Base-by-base conservation (phyloP, 2,329 filamentous ascomycete genomes). In the Exophiala mesophila region DNA sequence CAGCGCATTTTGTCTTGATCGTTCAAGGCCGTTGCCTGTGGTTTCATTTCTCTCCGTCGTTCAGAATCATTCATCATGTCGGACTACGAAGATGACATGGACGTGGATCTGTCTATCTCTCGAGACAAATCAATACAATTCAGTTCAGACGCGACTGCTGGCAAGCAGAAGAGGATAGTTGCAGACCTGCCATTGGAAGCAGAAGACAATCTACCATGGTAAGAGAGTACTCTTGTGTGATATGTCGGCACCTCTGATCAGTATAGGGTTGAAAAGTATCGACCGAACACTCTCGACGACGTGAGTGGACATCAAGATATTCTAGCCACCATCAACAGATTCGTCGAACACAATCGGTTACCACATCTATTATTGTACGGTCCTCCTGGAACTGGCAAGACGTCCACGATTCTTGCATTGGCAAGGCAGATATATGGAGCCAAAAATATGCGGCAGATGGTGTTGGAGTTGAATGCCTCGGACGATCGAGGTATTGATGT, bases 401-500 rank as follows among this genome's bases (percentile, higher is more conserved):
- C 92, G 0, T 97, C 90, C 4, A 98, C 92, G 2, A 86, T 97
- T 50, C 79, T 98, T 29, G 92, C 92, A 0, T 82, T 98, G 30
- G 89, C 92, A 23, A 80, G 92, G 39, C 81, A 86, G 47, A 97
- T 98, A 65, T 98, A 98, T 61, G 92, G 92, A 39, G 69, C 73
- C 45, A 83, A 86, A 52, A 96, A 97, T 65, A 84, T 96, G 82
- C 83, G 90, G 13, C 92, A 98, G 66, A 97, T 98, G 88, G 92
- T 98, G 13, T 78, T 98, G 23, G 92, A 98, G 67, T 78, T 98
- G 53, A 98, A 98, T 63, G 92, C 92, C 29, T 95, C 88, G 36
- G 92, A 98, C 62, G 92, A 98, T 64, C 78, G 92, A 66, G 92
- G 92, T 59, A 98, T 98, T 63, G 92, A 98, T 54, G 92, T 98